These are phyloP conservation scores for Pleurotus giganteus DNA, from an alignment of 768 basidiomycete species.

Conservation along the genomic window DNA sequence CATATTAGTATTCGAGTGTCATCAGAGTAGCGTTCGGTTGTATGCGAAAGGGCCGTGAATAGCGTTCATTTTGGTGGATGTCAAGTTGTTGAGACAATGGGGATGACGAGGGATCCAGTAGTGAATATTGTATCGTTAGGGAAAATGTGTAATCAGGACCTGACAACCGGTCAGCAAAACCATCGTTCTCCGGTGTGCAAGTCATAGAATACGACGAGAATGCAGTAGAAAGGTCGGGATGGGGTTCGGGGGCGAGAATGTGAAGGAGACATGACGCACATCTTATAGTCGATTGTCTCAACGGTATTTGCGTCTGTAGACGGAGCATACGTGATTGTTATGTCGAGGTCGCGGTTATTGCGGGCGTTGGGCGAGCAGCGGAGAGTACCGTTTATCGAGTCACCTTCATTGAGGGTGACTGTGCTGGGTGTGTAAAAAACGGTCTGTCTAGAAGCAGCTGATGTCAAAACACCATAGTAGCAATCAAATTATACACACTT, in stretches of 20 bases:
- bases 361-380: slow-evolving; percentile 85
- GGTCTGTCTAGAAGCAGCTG: slow-evolving; percentile 65
- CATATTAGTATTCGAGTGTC: not conserved
- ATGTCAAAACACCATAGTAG: not conserved
- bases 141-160: slow-evolving; percentile 41
- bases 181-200: slow-evolving; percentile 19
- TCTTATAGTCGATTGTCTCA: slow-evolving; percentile 67
- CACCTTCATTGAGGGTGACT: slow-evolving; percentile 64
- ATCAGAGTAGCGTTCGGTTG: not conserved
- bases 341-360: slow-evolving; percentile 96
- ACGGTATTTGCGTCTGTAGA: slow-evolving; percentile 28
- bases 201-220: slow-evolving; percentile 12
- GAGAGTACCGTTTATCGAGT: slow-evolving; percentile 70
- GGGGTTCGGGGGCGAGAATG: slow-evolving; percentile 12
- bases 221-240: slow-evolving; percentile 11
- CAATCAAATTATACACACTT: slow-evolving; percentile 57
- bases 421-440: slow-evolving; percentile 95
- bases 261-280: slow-evolving; percentile 60
- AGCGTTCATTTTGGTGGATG: not conserved
- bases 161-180: slow-evolving; percentile 57
- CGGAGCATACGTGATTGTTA: slow-evolving; percentile 70
- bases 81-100: not conserved
- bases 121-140: not conserved
- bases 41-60: not conserved
- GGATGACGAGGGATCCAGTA: too few relatives aligned